Percentiles rank a stretch among this genome's conserved stretches.
These are phyloP conservation scores for Microdochium nivale DNA, from an alignment of 2,329 filamentous ascomycete genomes.

Conservation along the genomic window DNA sequence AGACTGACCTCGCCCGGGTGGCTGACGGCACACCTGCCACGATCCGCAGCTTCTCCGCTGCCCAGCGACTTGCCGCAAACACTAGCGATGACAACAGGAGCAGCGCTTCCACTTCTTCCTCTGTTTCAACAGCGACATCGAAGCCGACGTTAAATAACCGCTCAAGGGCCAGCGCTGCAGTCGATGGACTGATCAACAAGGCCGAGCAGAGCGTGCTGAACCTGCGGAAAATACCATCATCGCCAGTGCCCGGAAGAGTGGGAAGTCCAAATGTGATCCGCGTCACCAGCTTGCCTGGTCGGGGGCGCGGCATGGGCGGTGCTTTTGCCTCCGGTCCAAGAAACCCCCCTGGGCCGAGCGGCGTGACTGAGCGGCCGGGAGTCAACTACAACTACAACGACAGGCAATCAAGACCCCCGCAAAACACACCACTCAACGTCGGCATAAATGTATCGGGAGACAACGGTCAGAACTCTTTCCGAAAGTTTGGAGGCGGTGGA, in stretches of 20 bases:
- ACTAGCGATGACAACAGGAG: background rate
- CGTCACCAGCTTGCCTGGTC: constrained; percentile 26
- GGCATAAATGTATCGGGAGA: background rate
- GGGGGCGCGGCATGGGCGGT: constrained; percentile 5
- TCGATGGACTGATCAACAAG: constrained; percentile 14
- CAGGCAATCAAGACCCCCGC: background rate
- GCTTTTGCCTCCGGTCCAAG: constrained; percentile 5
- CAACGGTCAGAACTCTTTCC: background rate
- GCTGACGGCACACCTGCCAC: constrained; percentile 19
- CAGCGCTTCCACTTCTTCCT: constrained; percentile 1
- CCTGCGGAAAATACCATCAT: background rate
- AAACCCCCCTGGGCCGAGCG: background rate
- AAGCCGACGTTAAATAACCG: constrained; percentile 2
- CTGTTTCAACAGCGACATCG: constrained; percentile 1
- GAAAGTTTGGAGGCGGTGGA: constrained; percentile 2
- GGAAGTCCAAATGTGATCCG: constrained; percentile 26
- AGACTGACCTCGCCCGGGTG: constrained; percentile 17
- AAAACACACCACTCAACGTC: background rate
- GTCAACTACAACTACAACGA: background rate
- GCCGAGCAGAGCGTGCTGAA: constrained; percentile 1
- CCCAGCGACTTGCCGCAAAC: constrained; percentile 11
- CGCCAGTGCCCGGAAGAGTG: background rate
- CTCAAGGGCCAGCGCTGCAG: constrained; percentile 13
- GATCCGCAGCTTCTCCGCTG: constrained; percentile 20
- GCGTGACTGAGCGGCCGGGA: background rate